A percentile compares a stretch with the other conserved stretches of the same genome.
phyloP scores from a whole-genome alignment of 805 yeast genomes.

The Yamadazyma philogaea region DNA sequence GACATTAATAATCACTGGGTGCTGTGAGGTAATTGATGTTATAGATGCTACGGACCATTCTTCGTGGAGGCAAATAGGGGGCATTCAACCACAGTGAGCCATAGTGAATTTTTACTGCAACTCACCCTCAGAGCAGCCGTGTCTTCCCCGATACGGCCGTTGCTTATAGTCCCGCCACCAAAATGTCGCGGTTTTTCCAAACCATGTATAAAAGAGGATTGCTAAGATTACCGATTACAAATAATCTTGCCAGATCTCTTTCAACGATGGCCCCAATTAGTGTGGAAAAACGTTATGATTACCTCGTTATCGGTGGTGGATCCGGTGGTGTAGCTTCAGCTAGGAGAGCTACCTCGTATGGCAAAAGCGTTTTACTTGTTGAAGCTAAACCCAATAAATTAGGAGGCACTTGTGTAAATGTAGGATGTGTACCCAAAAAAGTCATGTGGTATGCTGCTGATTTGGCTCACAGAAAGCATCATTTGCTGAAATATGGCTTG shows the following conservation, averaged over 20 bases:
- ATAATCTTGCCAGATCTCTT: slow-evolving; percentile 25
- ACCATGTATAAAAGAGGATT: neutral
- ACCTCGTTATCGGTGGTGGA: slow-evolving; percentile 97
- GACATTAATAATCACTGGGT: no score
- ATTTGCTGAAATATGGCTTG: slow-evolving; percentile 84
- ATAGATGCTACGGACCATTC: no score
- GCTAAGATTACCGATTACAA: neutral
- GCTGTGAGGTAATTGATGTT: no score
- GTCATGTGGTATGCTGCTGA: slow-evolving; percentile 99
- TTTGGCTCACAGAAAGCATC: slow-evolving; percentile 68
- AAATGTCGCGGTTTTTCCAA: neutral
- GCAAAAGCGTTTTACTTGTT: slow-evolving; percentile 80
- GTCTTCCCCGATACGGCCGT: no score
- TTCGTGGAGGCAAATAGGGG: no score
- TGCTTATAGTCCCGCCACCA: neutral
- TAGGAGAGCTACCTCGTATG: slow-evolving; percentile 91
- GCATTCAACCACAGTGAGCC: no score
- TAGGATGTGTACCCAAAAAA: slow-evolving; percentile 98
- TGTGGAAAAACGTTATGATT: slow-evolving; percentile 61
- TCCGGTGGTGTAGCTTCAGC: slow-evolving; percentile 99
- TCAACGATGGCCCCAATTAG: slow-evolving; percentile 47
- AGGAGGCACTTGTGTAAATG: slow-evolving; percentile 99
- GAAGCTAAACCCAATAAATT: slow-evolving; percentile 66
- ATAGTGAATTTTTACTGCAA: no score
- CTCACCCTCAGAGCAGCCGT: no score